phyloP scores from a whole-genome alignment of 208 protist genomes.

The Trichomonas tenax region DNA sequence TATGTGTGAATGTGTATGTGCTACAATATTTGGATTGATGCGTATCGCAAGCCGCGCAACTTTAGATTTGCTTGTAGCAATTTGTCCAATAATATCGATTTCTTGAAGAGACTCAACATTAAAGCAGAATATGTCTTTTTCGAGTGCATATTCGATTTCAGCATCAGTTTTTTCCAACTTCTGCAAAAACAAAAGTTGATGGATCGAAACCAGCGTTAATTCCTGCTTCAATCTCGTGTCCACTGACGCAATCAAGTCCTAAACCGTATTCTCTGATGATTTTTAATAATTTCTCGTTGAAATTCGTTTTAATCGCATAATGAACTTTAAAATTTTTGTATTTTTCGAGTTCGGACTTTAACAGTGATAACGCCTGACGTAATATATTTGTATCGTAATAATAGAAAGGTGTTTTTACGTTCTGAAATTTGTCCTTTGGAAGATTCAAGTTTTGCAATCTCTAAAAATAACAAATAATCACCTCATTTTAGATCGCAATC shows the following conservation, averaged over 20 bases:
- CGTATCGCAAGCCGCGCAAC: not conserved
- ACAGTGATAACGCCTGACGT: not conserved
- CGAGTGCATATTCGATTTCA: not conserved
- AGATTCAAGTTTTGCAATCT: no score
- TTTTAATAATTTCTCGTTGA: not conserved
- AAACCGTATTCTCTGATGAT: not conserved
- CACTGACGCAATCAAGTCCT: not conserved
- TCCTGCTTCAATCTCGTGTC: not conserved
- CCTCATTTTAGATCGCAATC: no score
- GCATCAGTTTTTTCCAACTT: not conserved
- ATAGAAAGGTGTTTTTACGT: not conserved
- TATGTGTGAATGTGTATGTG: not conserved
- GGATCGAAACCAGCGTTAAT: not conserved
- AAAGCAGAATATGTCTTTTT: not conserved
- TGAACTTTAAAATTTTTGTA: not conserved
- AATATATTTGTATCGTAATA: not conserved
- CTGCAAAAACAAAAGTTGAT: not conserved
- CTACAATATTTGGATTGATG: not conserved
- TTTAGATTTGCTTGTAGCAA: not conserved
- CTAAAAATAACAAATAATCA: no score
- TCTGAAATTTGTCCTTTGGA: not conserved
- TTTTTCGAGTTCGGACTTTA: not conserved
- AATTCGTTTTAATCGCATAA: conserved; percentile 5
- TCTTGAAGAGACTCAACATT: not conserved
- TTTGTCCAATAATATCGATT: not conserved